Percentiles rank a stretch among this genome's conserved stretches.
Conservation (phyloP, 2,329 filamentous ascomycete species). For the Paramyrothecium sp. region DNA sequence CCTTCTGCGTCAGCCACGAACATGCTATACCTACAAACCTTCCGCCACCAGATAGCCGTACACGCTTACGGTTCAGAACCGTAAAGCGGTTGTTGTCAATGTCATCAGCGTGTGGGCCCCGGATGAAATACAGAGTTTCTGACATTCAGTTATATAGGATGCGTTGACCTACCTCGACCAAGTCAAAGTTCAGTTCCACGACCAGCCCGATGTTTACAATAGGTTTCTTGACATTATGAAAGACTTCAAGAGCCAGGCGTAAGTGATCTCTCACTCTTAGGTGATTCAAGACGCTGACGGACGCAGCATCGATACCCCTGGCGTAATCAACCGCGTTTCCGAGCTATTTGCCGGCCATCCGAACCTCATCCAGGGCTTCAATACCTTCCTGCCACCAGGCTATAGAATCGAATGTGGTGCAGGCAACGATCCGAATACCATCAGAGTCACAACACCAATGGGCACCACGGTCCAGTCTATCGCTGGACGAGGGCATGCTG, state of each 20-base stretch:
- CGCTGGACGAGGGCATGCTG: constrained; percentile 51
- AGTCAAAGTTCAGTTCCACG: constrained; percentile 96
- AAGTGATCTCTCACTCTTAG: constrained; percentile 35
- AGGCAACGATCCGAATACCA: constrained; percentile 91
- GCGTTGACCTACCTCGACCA: constrained; percentile 96
- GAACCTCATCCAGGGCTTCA: constrained; percentile 94
- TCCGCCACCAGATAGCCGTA: background rate
- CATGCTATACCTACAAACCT: background rate
- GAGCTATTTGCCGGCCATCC: constrained; percentile 95
- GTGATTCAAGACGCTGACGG: constrained; percentile 21
- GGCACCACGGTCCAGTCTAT: constrained; percentile 95
- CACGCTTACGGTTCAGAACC: no score
- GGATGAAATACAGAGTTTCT: no score
- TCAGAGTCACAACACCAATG: constrained; percentile 94
- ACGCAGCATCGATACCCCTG: constrained; percentile 84
- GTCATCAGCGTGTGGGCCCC: no score
- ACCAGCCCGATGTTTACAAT: constrained; percentile 97
- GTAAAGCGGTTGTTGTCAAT: no score
- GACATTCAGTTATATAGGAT: constrained; percentile 36
- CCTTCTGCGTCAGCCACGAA: background rate
- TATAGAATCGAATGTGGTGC: constrained; percentile 96
- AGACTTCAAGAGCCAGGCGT: constrained; percentile 97
- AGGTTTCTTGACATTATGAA: constrained; percentile 99
- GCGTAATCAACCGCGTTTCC: constrained; percentile 94
- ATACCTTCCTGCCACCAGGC: constrained; percentile 92